These are phyloP conservation scores for Fusarium falciforme DNA, from an alignment of 2,329 filamentous ascomycete species.

Conservation along the genomic window DNA sequence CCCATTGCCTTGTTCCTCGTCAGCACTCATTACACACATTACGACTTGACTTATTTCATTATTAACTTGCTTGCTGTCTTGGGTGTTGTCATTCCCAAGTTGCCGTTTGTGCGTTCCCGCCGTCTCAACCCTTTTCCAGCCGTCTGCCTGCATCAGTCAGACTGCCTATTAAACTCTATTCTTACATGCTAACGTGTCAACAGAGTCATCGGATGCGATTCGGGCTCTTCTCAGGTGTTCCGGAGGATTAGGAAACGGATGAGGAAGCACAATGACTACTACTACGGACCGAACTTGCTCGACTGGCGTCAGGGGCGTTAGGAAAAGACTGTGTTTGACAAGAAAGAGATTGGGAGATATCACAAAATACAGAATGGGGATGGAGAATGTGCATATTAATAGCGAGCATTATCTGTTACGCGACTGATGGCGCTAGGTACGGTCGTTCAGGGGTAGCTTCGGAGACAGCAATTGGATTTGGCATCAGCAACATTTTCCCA, in stretches of 20 bases:
- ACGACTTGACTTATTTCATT: constrained; percentile 95
- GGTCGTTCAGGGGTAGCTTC: constrained; percentile 47
- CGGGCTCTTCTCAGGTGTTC: constrained; percentile 76
- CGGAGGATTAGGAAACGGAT: constrained; percentile 63
- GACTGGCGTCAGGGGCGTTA: constrained; percentile 42
- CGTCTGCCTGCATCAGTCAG: background rate
- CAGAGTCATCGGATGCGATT: constrained; percentile 84
- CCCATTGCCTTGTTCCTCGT: constrained; percentile 94
- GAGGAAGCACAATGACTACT: constrained; percentile 19
- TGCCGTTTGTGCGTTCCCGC: constrained; percentile 82
- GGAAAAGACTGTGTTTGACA: constrained; percentile 36
- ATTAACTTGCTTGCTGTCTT: constrained; percentile 96
- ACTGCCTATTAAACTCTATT: background rate
- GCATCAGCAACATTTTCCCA: constrained; percentile 38
- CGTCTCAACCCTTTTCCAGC: background rate
- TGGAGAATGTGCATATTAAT: constrained; percentile 46
- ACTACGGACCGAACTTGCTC: constrained; percentile 30
- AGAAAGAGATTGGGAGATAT: constrained; percentile 38
- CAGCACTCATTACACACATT: constrained; percentile 99
- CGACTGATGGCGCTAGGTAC: constrained; percentile 43
- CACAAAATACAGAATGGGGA: constrained; percentile 37
- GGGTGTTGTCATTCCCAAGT: constrained; percentile 93
- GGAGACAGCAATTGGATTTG: constrained; percentile 47
- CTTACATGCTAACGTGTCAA: constrained; percentile 40
- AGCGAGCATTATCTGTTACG: constrained; percentile 51